A percentile compares a stretch with the other conserved stretches of the same genome.
These are phyloP conservation scores for Iberis amara DNA, from an alignment of 441 rosid species.

Conservation along the genomic window DNA sequence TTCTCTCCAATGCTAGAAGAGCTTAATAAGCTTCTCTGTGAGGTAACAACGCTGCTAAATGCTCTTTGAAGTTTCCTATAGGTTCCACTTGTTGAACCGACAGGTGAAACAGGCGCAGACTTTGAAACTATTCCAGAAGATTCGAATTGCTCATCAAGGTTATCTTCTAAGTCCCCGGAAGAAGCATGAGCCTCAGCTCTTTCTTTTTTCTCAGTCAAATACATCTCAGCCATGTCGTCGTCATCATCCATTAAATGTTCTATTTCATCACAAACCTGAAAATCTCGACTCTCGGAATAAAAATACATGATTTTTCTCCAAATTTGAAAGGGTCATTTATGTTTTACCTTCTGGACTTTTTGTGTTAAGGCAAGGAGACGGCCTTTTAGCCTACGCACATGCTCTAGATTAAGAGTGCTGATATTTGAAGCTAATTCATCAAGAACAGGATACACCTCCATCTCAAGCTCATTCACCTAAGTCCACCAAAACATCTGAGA, in stretches of 20 bases:
- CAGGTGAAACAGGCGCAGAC: constrained; percentile 90
- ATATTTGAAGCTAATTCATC: constrained; percentile 86
- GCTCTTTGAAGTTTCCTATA: constrained; percentile 67
- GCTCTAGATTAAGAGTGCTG: constrained; percentile 81
- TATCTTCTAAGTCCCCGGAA: constrained; percentile 34
- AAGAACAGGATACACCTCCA: constrained; percentile 80
- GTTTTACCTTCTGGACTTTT: constrained; percentile 85
- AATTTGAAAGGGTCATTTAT: constrained; percentile 11
- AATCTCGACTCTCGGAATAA: constrained; percentile 28
- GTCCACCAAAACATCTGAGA: constrained; percentile 11
- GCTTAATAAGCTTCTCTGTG: constrained; percentile 64
- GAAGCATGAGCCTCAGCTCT: constrained; percentile 57
- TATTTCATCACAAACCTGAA: constrained; percentile 84
- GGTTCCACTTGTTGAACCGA: constrained; percentile 44
- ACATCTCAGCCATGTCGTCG: constrained; percentile 99
- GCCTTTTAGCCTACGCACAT: constrained; percentile 82
- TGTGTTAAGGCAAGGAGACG: constrained; percentile 85
- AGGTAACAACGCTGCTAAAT: constrained; percentile 63
- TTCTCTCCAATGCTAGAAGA: constrained; percentile 58
- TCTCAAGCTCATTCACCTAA: constrained; percentile 83
- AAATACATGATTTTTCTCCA: background rate
- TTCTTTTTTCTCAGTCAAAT: constrained; percentile 85
- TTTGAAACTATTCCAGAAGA: constrained; percentile 42
- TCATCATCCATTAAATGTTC: constrained; percentile 99
- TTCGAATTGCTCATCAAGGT: constrained; percentile 37